Conservation (phyloP, 2,329 filamentous ascomycete species). For the Colletotrichum chlorophyti region DNA sequence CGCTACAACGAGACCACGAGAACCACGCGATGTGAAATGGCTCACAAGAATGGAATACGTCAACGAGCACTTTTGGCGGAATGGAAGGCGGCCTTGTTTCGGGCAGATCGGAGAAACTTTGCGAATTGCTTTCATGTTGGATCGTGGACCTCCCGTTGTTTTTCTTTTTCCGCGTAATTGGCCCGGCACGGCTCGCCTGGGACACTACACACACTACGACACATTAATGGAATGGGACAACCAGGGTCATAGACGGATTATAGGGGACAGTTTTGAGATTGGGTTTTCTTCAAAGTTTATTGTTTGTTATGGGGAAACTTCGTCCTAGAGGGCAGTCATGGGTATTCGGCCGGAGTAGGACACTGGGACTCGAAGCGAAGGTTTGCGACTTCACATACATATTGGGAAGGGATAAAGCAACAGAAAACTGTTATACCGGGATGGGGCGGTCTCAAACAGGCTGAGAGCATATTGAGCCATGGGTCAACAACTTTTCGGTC, state of each 20-base stretch:
- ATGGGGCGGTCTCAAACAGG: too few species aligned
- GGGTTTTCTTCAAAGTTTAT: not conserved
- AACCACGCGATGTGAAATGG: too few species aligned
- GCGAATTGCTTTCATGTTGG: not conserved
- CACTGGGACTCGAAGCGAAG: too few species aligned
- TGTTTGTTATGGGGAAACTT: not conserved
- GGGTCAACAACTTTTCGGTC: not conserved
- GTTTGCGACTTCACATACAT: too few species aligned
- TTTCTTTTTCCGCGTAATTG: not conserved
- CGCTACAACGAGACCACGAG: too few species aligned
- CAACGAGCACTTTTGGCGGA: too few species aligned
- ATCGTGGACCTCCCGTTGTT: not conserved
- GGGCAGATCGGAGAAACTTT: not conserved
- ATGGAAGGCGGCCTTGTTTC: too few species aligned
- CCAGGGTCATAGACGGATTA: constrained; percentile 3
- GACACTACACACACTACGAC: constrained; percentile 3
- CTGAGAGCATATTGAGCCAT: not conserved
- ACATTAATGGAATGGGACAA: constrained; percentile 12
- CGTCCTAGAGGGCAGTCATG: not conserved
- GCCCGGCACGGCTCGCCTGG: not conserved
- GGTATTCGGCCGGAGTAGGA: too few species aligned
- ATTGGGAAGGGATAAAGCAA: too few species aligned
- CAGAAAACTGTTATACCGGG: too few species aligned
- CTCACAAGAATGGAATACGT: too few species aligned
- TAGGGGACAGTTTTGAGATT: not conserved